phyloP scores from a whole-genome alignment of 2,329 filamentous ascomycete species.

The Exophiala spinifera region DNA sequence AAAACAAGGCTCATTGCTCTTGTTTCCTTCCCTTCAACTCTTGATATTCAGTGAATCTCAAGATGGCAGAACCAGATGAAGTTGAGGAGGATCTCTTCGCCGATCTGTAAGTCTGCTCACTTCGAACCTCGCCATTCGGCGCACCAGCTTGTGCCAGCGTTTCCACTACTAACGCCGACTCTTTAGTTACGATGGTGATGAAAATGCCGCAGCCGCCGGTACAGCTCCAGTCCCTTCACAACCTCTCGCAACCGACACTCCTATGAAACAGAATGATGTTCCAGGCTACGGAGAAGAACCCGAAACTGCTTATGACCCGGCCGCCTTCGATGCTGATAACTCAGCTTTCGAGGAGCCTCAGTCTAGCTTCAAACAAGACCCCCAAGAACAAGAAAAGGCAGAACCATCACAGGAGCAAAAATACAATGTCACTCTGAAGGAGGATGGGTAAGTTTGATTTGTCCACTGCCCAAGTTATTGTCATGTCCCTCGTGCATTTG shows the following conservation, averaged over 20 bases:
- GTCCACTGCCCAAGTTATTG: neutral
- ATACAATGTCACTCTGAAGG: slow-evolving; percentile 71
- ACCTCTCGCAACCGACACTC: slow-evolving; percentile 33
- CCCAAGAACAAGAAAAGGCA: slow-evolving; percentile 37
- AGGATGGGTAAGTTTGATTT: slow-evolving; percentile 76
- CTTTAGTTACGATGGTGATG: slow-evolving; percentile 65
- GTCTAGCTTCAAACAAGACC: slow-evolving; percentile 34
- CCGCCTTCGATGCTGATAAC: slow-evolving; percentile 31
- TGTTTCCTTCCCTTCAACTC: too few relatives aligned
- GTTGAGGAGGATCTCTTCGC: slow-evolving; percentile 94
- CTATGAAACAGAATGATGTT: slow-evolving; percentile 32
- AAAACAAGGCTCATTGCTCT: too few relatives aligned
- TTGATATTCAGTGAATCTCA: neutral
- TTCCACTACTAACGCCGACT: slow-evolving; percentile 5
- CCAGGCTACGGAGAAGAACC: slow-evolving; percentile 31
- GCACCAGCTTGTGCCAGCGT: slow-evolving; percentile 8
- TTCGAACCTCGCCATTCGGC: slow-evolving; percentile 14
- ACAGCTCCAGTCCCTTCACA: slow-evolving; percentile 30
- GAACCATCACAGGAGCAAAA: slow-evolving; percentile 18
- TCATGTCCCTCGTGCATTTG: slow-evolving; percentile 20
- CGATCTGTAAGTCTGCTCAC: slow-evolving; percentile 68
- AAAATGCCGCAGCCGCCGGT: slow-evolving; percentile 41
- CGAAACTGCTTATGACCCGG: slow-evolving; percentile 32
- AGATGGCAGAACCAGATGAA: slow-evolving; percentile 54
- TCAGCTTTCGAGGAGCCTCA: slow-evolving; percentile 30